Percentiles rank a stretch among this genome's conserved stretches.
Evolutionary conservation across 352 stramenopile genomes (phyloP).

Genomic region (Phytophthora europaea): DNA sequence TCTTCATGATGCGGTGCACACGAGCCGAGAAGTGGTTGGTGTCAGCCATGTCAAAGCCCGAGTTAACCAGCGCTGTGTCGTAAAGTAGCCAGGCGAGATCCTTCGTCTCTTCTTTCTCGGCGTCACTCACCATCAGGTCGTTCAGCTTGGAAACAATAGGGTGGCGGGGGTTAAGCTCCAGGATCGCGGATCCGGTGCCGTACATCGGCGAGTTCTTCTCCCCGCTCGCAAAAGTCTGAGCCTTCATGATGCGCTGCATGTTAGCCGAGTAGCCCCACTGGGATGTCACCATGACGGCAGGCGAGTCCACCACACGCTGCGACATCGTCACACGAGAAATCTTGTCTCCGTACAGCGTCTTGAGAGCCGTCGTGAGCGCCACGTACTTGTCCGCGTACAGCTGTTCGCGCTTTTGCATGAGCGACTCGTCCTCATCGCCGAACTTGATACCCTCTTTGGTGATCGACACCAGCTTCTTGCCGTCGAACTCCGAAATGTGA

Average conservation of each 20-base stretch:
- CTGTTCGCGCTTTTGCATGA: conserved; percentile 95
- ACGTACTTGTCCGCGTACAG: conserved; percentile 98
- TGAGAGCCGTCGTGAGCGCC: conserved; percentile 96
- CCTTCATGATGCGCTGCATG: conserved; percentile 99
- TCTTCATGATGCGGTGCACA: conserved; percentile 96
- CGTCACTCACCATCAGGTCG: conserved; percentile 68
- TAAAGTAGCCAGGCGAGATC: conserved; percentile 98
- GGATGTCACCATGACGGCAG: conserved; percentile 97
- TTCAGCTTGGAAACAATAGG: conserved; percentile 98
- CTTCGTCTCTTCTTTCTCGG: conserved; percentile 88
- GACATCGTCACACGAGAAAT: conserved; percentile 97
- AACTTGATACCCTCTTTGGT: conserved; percentile 99
- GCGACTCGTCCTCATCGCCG: conserved; percentile 97
- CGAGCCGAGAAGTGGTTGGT: conserved; percentile 93
- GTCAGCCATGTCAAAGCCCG: conserved; percentile 97
- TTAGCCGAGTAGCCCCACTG: conserved; percentile 99
- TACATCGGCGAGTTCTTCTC: conserved; percentile 48
- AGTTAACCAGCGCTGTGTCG: conserved; percentile 98
- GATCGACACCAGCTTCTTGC: conserved; percentile 97
- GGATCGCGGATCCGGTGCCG: conserved; percentile 88
- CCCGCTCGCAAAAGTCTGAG: conserved; percentile 96
- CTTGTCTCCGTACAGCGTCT: conserved; percentile 96
- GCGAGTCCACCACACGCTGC: conserved; percentile 93
- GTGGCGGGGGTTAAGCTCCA: conserved; percentile 99
- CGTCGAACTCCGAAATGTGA: conserved; percentile 95